phyloP scores from a whole-genome alignment of 495 filamentous ascomycete genomes.

The Staphylotrichum tortipilum region DNA sequence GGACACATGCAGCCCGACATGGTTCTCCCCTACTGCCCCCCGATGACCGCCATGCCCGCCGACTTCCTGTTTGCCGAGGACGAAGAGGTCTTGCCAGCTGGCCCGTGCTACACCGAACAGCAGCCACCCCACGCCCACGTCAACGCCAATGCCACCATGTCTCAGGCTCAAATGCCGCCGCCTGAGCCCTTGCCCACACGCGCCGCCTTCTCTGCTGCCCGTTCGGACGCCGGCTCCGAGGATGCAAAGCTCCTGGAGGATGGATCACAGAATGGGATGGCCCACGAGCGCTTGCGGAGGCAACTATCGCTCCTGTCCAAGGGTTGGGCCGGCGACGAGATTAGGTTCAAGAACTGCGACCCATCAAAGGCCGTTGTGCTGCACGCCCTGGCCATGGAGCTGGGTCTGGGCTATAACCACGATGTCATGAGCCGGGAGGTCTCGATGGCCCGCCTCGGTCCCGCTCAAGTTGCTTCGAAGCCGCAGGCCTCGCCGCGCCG shows the following conservation, averaged over 20 bases:
- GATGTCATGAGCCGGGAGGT: conserved; percentile 16
- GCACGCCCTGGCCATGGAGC: conserved; percentile 20
- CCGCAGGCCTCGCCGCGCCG: neutral
- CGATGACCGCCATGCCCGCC: neutral
- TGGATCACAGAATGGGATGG: conserved; percentile 1
- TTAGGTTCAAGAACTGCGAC: conserved; percentile 25
- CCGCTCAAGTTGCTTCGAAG: neutral
- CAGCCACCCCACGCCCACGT: neutral
- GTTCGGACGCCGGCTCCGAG: neutral
- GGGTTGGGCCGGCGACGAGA: conserved; percentile 23
- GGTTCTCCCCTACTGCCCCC: neutral
- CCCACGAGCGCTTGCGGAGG: conserved; percentile 15
- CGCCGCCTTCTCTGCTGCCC: neutral
- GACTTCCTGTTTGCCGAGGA: conserved; percentile 24
- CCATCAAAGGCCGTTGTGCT: conserved; percentile 19
- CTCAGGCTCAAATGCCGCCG: neutral
- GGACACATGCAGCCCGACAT: conserved; percentile 2
- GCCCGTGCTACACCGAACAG: neutral
- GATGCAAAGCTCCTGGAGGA: conserved; percentile 1
- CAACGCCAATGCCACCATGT: neutral
- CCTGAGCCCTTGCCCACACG: neutral
- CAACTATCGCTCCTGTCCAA: conserved; percentile 20
- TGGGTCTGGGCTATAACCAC: conserved; percentile 20
- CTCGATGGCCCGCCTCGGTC: conserved; percentile 14
- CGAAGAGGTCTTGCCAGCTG: conserved; percentile 11